These are phyloP conservation scores for Trichoderma atrobrunneum DNA, from an alignment of 2,329 filamentous ascomycete genomes.

Conservation along the genomic window DNA sequence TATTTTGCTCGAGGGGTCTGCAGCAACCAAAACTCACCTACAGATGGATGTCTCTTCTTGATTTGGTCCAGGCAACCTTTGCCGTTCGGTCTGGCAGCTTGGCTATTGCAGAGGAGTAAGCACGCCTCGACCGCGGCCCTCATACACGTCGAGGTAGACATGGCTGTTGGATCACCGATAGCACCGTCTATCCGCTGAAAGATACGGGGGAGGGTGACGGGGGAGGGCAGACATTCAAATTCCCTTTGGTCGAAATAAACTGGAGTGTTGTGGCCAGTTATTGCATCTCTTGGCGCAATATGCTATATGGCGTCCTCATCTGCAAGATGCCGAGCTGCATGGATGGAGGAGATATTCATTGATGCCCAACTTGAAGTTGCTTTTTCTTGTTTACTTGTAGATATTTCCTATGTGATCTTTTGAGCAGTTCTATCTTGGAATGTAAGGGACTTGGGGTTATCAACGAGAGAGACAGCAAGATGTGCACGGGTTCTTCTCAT, in stretches of 20 bases:
- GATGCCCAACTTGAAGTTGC: not conserved
- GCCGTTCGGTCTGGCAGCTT: too few relatives aligned
- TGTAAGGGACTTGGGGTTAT: not conserved
- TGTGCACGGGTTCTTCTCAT: not conserved
- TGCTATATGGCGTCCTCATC: not conserved
- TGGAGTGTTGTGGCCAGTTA: not conserved
- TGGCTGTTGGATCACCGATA: too few relatives aligned
- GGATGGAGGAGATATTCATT: not conserved
- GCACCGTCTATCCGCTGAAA: too few relatives aligned
- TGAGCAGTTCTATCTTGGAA: not conserved
- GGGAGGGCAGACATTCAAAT: not conserved
- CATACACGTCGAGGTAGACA: too few relatives aligned
- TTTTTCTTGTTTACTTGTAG: not conserved
- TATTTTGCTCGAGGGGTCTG: not conserved
- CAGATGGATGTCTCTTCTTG: not conserved
- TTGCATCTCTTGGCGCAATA: not conserved
- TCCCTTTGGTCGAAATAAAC: too few relatives aligned
- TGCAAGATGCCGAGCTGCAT: not conserved
- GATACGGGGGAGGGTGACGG: too few relatives aligned
- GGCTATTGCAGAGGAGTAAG: too few relatives aligned
- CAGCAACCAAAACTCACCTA: not conserved
- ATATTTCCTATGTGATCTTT: not conserved
- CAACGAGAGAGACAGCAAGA: not conserved
- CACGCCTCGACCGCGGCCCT: too few relatives aligned
- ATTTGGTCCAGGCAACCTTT: not conserved